Evolutionary conservation across 805 yeast genomes (phyloP), one percentile per base, ranked within the genome.

Genomic region (Tetrapisispora pingtungensis): DNA sequence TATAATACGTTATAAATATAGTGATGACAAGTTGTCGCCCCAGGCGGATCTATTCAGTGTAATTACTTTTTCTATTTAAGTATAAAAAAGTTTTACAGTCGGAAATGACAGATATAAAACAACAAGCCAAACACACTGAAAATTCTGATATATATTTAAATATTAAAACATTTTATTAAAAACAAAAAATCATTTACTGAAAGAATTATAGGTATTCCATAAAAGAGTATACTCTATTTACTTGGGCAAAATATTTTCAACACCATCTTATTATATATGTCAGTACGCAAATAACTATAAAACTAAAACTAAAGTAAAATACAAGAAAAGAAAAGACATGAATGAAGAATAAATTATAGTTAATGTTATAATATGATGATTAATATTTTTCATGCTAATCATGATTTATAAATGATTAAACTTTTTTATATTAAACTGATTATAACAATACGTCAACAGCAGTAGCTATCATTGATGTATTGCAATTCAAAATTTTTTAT

Each of bases 11-110:
- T 40, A 13, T 13, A 6, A 7, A 34, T 46, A 35, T 37, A 42
- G 48, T 57, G 68, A 60, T 61, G 67, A 62, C 64, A 45, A 46
- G 68, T 58, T 64, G 68, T 64, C 68, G 68, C 68, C 68, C 68
- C 68, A 64, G 58, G 58, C 68, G 68, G 67, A 62, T 57, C 61
- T 49, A 51, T 35, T 37, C 40, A 37, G 40, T 37, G 40, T 37
- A 37, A n/a, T 19, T 28, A 17, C 19, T 37, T 27, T 28, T 37
- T 37, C 40, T 37, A 37, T 37, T 37, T 37, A 37, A 37, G 40
- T 37, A 37, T 37, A 37, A 37, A 37, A 28, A 27, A 28, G 20
- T 37, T 10, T 32, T 31, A 14, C 24, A 18, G 26, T 17, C 36
- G 36, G 59, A 52, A 48, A 53, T 57, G 61, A 57, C 62, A 48